Percentiles rank a stretch among this genome's conserved stretches.
Evolutionary conservation across 2,329 filamentous ascomycete genomes (phyloP).

Genomic region (Mariannaea elegans): DNA sequence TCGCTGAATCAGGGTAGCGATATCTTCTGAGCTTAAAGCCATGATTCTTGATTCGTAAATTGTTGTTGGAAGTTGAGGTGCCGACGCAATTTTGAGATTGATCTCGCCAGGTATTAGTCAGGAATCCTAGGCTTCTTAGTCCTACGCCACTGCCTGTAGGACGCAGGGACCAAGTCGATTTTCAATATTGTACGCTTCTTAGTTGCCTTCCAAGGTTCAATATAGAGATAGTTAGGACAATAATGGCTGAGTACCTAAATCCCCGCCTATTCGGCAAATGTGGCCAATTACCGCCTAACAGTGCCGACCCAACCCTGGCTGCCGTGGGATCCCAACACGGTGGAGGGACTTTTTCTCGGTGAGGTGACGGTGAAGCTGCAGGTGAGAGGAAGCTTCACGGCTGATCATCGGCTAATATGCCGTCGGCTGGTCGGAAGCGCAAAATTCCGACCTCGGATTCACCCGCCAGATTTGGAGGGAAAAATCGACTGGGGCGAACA

Average conservation of each 20-base stretch:
- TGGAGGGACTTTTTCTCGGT: slow-evolving; percentile 13
- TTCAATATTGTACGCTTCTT: neutral
- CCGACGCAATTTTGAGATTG: neutral
- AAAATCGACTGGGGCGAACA: slow-evolving; percentile 38
- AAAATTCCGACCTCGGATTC: slow-evolving; percentile 45
- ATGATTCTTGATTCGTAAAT: slow-evolving; percentile 8
- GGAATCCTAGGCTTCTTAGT: neutral
- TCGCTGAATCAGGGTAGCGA: slow-evolving; percentile 48
- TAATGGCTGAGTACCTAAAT: neutral
- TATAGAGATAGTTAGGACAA: neutral
- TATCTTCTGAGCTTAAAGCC: slow-evolving; percentile 47
- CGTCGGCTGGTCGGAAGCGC: slow-evolving; percentile 35
- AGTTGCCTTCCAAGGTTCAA: neutral
- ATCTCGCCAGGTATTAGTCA: slow-evolving; percentile 17
- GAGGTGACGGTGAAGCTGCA: neutral
- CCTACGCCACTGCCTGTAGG: neutral
- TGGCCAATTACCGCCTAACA: slow-evolving; percentile 8
- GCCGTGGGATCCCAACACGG: neutral
- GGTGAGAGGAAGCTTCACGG: slow-evolving; percentile 31
- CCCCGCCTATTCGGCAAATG: slow-evolving; percentile 8
- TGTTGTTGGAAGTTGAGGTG: neutral
- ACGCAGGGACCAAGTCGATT: neutral
- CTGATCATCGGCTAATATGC: slow-evolving; percentile 36
- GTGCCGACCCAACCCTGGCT: slow-evolving; percentile 7
- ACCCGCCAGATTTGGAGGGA: slow-evolving; percentile 34